Conservation (phyloP, 306 rosid genomes). For the Lupinus albus region DNA sequence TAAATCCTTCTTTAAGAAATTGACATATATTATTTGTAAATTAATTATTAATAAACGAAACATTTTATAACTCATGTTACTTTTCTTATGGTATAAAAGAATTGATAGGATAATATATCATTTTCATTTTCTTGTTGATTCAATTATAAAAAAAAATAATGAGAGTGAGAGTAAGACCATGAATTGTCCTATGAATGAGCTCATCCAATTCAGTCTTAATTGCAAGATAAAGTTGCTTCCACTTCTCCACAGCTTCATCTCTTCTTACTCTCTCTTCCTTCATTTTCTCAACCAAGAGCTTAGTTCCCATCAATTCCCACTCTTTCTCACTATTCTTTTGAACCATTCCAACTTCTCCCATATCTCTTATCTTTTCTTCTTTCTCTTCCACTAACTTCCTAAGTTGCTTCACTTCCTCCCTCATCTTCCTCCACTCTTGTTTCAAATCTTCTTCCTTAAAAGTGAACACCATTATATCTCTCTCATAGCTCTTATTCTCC, state of each 20-base stretch:
- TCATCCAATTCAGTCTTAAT: conserved; percentile 90
- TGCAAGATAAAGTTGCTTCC: conserved; percentile 93
- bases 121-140: no score
- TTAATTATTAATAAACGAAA: no score
- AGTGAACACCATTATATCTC: conserved; percentile 69
- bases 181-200: conserved; percentile 82
- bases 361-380: conserved; percentile 57
- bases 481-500: conserved; percentile 59
- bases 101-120: no score
- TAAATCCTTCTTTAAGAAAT: no score
- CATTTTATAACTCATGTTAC: no score
- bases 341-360: conserved; percentile 35
- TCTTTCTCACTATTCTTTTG: conserved; percentile 46
- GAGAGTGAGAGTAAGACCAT: conserved; percentile 39
- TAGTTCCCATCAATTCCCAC: conserved; percentile 56
- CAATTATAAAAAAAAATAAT: no score
- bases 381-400: conserved; percentile 65
- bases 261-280: conserved; percentile 73
- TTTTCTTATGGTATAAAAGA: no score
- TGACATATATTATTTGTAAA: no score
- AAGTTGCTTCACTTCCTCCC: conserved; percentile 69
- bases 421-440: conserved; percentile 74
- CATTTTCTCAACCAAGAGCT: conserved; percentile 64
- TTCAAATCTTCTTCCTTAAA: conserved; percentile 89
- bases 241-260: conserved; percentile 86